A percentile compares a stretch with the other conserved stretches of the same genome.
These are phyloP conservation scores for Cyanodermella asteris DNA, from an alignment of 2,329 filamentous ascomycete genomes.

Conservation along the genomic window DNA sequence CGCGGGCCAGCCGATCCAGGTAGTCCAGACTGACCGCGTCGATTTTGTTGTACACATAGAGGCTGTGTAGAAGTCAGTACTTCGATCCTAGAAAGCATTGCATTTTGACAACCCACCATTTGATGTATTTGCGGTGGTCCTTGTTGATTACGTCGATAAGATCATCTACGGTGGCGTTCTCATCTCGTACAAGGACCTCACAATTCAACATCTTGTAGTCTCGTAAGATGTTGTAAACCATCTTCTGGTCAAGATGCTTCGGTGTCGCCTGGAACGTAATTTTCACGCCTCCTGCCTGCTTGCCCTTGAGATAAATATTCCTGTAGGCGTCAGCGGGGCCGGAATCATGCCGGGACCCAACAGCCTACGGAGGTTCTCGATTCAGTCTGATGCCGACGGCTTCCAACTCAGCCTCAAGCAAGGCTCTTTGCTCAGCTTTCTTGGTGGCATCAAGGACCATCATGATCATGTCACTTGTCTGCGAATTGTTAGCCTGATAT, in stretches of 20 bases:
- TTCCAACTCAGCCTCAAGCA: constrained; percentile 82
- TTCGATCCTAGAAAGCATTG: neutral
- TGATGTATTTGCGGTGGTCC: constrained; percentile 94
- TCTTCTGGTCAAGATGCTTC: constrained; percentile 86
- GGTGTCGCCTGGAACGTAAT: constrained; percentile 84
- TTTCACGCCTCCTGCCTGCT: constrained; percentile 96
- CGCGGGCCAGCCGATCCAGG: constrained; percentile 73
- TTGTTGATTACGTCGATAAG: constrained; percentile 99
- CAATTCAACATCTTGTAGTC: constrained; percentile 99
- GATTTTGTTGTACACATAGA: constrained; percentile 99
- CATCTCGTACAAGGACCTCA: constrained; percentile 85
- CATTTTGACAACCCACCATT: constrained; percentile 24
- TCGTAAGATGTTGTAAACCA: constrained; percentile 89
- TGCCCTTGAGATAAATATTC: constrained; percentile 91
- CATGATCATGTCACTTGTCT: constrained; percentile 84
- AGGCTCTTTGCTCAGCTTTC: constrained; percentile 70
- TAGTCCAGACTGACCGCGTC: constrained; percentile 86
- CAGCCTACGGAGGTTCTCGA: constrained; percentile 58
- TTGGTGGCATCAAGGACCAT: constrained; percentile 98
- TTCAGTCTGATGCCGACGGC: constrained; percentile 89
- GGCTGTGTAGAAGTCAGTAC: constrained; percentile 23
- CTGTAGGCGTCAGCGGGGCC: constrained; percentile 20
- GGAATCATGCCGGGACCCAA: neutral
- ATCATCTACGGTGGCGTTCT: constrained; percentile 88
- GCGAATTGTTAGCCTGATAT: constrained; percentile 1